Base-by-base conservation (phyloP, 805 yeast genomes). In the Saturnispora mendoncae region DNA sequence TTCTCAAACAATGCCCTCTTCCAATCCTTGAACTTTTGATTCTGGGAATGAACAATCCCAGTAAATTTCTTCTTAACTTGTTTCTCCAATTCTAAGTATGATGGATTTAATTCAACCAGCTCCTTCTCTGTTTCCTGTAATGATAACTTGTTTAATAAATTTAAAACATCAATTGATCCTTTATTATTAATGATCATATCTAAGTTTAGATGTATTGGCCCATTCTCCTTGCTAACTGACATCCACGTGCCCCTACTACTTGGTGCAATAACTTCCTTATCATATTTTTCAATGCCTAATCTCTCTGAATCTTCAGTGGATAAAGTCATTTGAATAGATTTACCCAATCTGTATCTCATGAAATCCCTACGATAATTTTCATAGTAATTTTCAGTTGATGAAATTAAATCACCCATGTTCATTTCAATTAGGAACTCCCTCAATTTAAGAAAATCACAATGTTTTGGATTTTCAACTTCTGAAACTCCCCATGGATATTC, bases 401-500 rank as follows among this genome's bases (percentile, higher is more conserved):
- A 56, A 31, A 85, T 76, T 49, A 88, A 70, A 54, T 87, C 95
- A 38, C 83, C 71, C 81, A 85, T 73, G 59, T 84, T 73, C 17
- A 78, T 70, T 19, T 79, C 70, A 61, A 88, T 67, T 37, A 88
- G 63, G 29, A 85, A 61, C 27, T 76, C 71, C 49, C 84, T 74
- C 47, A 88, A 67, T 46, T 68, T 68, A 23, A 61, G 48, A 54
- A 86, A 86, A 57, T 90, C 96, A 61, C 94, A 84, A 58, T 82
- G 87, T 7, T 65, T 59, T 15, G 71, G 72, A 57, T 85, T 80
- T 54, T 84, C 95, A 31, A 84, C 82, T 55, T 87, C 95, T 12
- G 84, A 84, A 18, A 74, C 60, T 0, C 97, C 97, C 96, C 96
- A 88, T 14, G 66, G 69, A 63, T 86, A 88, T 54, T 71, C 70